Evolutionary conservation across 176 grass and related monocot genomes (phyloP).

Genomic region (Puya raimondii): DNA sequence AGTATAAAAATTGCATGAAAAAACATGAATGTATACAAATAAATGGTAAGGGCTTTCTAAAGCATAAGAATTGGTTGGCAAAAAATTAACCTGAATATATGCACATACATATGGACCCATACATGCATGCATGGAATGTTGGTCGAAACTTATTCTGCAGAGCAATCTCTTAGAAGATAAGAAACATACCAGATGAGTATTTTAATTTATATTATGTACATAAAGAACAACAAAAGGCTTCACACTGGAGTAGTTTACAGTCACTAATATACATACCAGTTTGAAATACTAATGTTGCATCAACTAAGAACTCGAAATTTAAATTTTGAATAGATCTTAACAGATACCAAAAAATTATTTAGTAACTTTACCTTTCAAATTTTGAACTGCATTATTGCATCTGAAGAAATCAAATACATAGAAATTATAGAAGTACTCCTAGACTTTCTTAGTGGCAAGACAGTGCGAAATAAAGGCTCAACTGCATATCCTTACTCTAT

Average conservation of each 20-base stretch:
- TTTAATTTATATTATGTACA: background rate
- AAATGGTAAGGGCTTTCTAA: too few relatives aligned
- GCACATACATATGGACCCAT: background rate
- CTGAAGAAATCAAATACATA: background rate
- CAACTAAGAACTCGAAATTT: too few relatives aligned
- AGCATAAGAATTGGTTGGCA: too few relatives aligned
- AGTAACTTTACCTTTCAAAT: too few relatives aligned
- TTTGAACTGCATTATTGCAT: background rate
- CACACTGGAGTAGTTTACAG: background rate
- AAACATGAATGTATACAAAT: too few relatives aligned
- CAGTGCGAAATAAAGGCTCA: background rate
- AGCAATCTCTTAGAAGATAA: constrained; percentile 5
- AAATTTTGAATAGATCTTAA: too few relatives aligned
- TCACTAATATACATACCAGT: background rate
- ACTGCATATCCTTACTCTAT: background rate
- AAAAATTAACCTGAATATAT: too few relatives aligned
- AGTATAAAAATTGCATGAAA: too few relatives aligned
- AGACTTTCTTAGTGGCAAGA: background rate
- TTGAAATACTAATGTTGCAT: background rate
- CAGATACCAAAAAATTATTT: too few relatives aligned
- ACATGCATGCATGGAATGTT: background rate
- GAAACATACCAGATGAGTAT: background rate
- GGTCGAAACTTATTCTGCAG: background rate
- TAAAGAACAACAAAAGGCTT: background rate
- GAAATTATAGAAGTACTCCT: background rate